Conservation (phyloP, 2,329 filamentous ascomycete species). For the Periconia sp. region DNA sequence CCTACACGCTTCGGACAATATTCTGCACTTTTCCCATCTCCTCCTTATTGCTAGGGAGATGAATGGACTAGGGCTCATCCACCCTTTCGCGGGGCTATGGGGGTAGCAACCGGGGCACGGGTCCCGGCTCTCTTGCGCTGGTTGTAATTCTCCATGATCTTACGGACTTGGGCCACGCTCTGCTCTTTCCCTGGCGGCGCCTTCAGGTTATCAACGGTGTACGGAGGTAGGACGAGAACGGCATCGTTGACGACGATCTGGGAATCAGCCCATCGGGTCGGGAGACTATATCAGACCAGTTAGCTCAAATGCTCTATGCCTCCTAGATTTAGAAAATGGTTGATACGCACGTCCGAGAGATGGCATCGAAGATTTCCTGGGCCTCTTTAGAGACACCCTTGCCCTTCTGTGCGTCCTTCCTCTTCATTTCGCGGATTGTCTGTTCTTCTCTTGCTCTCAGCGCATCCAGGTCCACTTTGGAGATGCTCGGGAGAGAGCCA, state of each 20-base stretch:
- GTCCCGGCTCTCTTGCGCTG: constrained; percentile 46
- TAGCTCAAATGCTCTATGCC: not conserved
- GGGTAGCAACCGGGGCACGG: constrained; percentile 36
- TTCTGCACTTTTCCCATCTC: no score
- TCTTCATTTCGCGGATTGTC: constrained; percentile 62
- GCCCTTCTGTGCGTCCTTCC: constrained; percentile 63
- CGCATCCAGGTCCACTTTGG: constrained; percentile 61
- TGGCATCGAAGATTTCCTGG: constrained; percentile 68
- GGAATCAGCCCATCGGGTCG: constrained; percentile 64
- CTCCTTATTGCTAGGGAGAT: not conserved
- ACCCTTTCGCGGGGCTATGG: constrained; percentile 38
- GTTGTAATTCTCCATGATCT: constrained; percentile 54
- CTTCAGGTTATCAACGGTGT: constrained; percentile 61
- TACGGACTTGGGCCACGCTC: constrained; percentile 50
- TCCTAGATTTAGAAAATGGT: not conserved
- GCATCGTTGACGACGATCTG: constrained; percentile 67
- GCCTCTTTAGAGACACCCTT: constrained; percentile 67
- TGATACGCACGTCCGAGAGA: constrained; percentile 60
- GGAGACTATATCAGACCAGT: constrained; percentile 46
- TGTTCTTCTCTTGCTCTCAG: constrained; percentile 62
- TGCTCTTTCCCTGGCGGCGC: constrained; percentile 51
- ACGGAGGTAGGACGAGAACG: constrained; percentile 65
- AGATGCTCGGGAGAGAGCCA: constrained; percentile 51
- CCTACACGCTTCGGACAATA: constrained; percentile 9
- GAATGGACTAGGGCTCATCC: constrained; percentile 17